Base-by-base conservation (phyloP, 305 asterid genomes). In the Plantago coronopus region DNA sequence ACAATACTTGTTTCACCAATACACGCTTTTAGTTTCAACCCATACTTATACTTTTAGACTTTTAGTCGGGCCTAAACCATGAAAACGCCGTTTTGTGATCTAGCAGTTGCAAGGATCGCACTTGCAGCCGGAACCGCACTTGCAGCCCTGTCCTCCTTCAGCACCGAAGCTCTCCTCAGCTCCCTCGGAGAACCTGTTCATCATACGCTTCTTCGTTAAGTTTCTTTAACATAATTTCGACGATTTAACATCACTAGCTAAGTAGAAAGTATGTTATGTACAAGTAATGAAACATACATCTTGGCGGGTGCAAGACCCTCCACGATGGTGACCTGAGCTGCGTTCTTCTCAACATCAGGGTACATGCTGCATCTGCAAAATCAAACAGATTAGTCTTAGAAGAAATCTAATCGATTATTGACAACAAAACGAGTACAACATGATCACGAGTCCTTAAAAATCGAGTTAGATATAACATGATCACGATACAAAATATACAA, bases 141-240 rank as follows among this genome's bases (percentile, higher is more conserved):
- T 83, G 87, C 95, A 86, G 14, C 37, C 79, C 42, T 82, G 60
- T 5, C 87, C 82, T 64, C 87, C 87, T 76, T 86, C 91, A 14
- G 80, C 77, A 38, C 66, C 75, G 17, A 59, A 64, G 78, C 74
- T 81, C 53, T 65, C 65, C 78, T 74, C 83, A 17, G 74, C 70
- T 69, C 82, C 87, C 56, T 81, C 84, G 8, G 29, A 17, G 57
- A 58, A 43, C 76, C 88, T 81, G 64, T 22, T 55, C 0, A 59
- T 14, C n/a, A 38, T 3, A 37, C 60, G 1, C 34, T 31, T 16
- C 2, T 23, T 3, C 38, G 7, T 5, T 31, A 3, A 31, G 9
- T 4, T 31, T 31, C 9, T 7, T 31, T 0, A 31, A 31, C 0
- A 9, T 31, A 31, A 31, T 6, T 31, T 31, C 7, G 5, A 13